phyloP scores from a whole-genome alignment of 228 moss, liverwort and hornwort species.

The Sphagnum magellanicum region DNA sequence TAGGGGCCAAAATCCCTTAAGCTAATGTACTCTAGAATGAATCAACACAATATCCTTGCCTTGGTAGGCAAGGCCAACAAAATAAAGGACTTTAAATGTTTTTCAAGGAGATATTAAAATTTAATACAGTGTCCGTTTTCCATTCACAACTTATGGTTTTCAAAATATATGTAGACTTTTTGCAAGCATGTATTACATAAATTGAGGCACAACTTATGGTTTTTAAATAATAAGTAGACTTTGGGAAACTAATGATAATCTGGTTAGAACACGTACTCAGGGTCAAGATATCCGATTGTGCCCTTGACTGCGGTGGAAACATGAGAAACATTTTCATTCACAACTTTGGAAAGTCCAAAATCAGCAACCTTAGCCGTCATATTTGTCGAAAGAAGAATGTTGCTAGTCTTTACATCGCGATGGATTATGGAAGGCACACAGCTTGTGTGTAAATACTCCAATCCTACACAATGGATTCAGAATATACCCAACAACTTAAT shows the following conservation, averaged over 20 bases:
- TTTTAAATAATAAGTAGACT: neutral
- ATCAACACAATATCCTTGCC: too few relatives aligned
- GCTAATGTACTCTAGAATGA: too few relatives aligned
- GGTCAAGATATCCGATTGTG: conserved; percentile 5
- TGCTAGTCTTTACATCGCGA: conserved; percentile 26
- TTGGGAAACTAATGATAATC: neutral
- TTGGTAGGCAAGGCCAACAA: too few relatives aligned
- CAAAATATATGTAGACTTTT: neutral
- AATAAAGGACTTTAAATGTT: neutral
- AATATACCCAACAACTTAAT: too few relatives aligned
- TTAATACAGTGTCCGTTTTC: neutral
- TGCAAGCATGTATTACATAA: too few relatives aligned
- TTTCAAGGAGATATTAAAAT: neutral
- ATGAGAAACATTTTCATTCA: neutral
- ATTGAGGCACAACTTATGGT: too few relatives aligned
- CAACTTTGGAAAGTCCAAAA: conserved; percentile 23
- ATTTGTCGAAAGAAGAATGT: conserved; percentile 20
- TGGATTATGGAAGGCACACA: conserved; percentile 27
- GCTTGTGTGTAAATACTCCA: conserved; percentile 19
- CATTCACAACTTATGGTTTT: neutral
- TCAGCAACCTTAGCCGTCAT: conserved; percentile 29
- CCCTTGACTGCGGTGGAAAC: conserved; percentile 30
- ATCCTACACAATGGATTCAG: too few relatives aligned
- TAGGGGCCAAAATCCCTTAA: too few relatives aligned
- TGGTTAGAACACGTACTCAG: too few relatives aligned